phyloP scores from a whole-genome alignment of 371 early-diverging fungal species.

The Circinella umbellata region DNA sequence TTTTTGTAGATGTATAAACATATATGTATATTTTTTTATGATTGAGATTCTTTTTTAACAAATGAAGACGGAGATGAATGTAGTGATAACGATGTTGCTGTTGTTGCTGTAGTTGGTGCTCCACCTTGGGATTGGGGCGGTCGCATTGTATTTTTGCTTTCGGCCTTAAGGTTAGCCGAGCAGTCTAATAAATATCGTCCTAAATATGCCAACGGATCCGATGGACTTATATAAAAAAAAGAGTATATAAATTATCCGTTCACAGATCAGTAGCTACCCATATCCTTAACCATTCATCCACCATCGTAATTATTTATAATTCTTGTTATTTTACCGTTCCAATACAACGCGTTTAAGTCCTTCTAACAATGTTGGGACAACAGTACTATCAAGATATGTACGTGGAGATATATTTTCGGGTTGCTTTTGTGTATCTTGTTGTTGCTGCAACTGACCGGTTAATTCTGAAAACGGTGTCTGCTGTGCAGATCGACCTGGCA shows the following conservation, averaged over 20 bases:
- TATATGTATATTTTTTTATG: background rate
- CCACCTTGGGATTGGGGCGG: conserved; percentile 2
- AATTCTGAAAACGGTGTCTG: background rate
- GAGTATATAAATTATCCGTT: background rate
- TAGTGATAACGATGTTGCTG: conserved; percentile 1
- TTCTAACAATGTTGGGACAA: conserved; percentile 64
- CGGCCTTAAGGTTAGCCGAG: conserved; percentile 18
- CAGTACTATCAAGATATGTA: conserved; percentile 63
- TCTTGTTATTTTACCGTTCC: conserved; percentile 51
- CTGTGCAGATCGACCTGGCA: background rate
- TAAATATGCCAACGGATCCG: conserved; percentile 27
- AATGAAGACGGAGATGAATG: conserved; percentile 7
- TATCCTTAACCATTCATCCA: background rate
- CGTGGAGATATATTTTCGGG: conserved; percentile 44
- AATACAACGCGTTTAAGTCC: conserved; percentile 65
- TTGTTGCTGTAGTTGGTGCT: conserved; percentile 1
- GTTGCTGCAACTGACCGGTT: background rate
- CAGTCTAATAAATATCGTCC: conserved; percentile 26
- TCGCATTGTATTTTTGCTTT: conserved; percentile 8
- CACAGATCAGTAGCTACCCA: background rate
- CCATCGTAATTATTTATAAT: background rate
- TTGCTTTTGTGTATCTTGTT: background rate
- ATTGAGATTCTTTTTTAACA: conserved; percentile 6
- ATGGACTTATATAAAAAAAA: conserved; percentile 15
- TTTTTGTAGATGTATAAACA: background rate